Evolutionary conservation across 2,329 filamentous ascomycete species (phyloP), one percentile per base, ranked within the genome.

Genomic region (Fonsecaea erecta): DNA sequence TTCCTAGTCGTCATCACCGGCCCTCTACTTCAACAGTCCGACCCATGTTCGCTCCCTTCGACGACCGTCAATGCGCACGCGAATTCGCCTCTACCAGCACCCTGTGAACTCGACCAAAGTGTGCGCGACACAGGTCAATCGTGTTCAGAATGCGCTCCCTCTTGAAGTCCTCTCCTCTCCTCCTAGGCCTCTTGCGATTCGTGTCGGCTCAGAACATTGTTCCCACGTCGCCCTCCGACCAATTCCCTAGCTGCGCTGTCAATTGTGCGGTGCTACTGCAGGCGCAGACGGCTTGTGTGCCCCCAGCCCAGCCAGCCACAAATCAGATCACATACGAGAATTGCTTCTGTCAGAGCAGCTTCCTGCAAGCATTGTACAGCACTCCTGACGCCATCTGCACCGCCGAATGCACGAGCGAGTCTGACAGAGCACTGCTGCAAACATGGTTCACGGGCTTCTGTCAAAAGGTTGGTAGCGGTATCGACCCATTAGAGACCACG

Each of bases 361-460:
- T 83, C 24, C 82, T 95, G 2, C 78, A 82, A 3, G 76, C 82
- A 8, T 87, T 92, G 62, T 84, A 85, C 34, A 78, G 80, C 11
- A 84, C 82, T 35, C 81, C 84, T 3, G 78, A 81, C 3, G 85
- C 85, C 3, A 83, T 91, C 14, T 93, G 91, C 77, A 84, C 87
- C 65, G 72, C 78, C 16, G 81, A 80, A 24, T 92, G 90, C 73
- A 77, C 81, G 12, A 79, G 77, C 7, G 75, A 82, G 0, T 75
- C 76, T 53, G 86, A 86, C 53, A 78, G 88, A 53, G 73, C 77
- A 14, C 83, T 83, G 62, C 85, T 95, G 70, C 86, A 86, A 70
- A 80, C 76, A 60, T 96, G 92, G 92, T 95, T 89, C 75, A 83
- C 83, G 37, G 81, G 79, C 65, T 87, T 89, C 70, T 95, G 92